These are phyloP conservation scores for Cercophora sp. DNA, from an alignment of 495 filamentous ascomycete species.

Conservation along the genomic window DNA sequence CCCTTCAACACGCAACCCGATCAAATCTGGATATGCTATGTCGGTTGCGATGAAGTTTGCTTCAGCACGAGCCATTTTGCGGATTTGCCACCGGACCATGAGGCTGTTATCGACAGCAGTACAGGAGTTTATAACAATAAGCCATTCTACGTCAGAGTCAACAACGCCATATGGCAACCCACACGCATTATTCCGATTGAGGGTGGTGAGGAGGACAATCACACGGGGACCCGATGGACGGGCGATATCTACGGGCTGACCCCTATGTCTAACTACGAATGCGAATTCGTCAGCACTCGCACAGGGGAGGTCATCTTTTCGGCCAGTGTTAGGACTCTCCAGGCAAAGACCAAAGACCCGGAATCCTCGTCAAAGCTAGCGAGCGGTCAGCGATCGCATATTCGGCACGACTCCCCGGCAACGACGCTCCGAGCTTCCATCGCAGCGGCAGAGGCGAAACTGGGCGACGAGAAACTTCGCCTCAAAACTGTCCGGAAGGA, in stretches of 20 bases:
- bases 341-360: constrained; percentile 62
- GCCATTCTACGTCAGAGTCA: constrained; percentile 85
- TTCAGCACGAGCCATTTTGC: constrained; percentile 73
- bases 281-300: constrained; percentile 74
- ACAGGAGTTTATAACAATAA: constrained; percentile 57
- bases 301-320: constrained; percentile 71
- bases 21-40: constrained; percentile 82
- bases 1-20: constrained; percentile 67
- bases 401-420: constrained; percentile 78
- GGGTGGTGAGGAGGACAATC: constrained; percentile 48
- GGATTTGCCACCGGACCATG: constrained; percentile 17
- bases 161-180: constrained; percentile 84
- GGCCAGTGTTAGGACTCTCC: constrained; percentile 74
- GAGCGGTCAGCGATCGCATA: constrained; percentile 48
- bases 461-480: constrained; percentile 70
- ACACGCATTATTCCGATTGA: constrained; percentile 61
- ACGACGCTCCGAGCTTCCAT: constrained; percentile 89
- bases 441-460: constrained; percentile 68
- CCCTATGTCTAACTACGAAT: constrained; percentile 78
- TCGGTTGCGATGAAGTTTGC: constrained; percentile 75
- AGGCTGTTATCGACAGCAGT: constrained; percentile 20
- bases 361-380: constrained; percentile 44
- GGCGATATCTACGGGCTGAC: constrained; percentile 89
- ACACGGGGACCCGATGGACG: constrained; percentile 55
- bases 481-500: constrained; percentile 75